Evolutionary conservation across 2,329 filamentous ascomycete genomes (phyloP).

Genomic region (Fusarium heterosporum): DNA sequence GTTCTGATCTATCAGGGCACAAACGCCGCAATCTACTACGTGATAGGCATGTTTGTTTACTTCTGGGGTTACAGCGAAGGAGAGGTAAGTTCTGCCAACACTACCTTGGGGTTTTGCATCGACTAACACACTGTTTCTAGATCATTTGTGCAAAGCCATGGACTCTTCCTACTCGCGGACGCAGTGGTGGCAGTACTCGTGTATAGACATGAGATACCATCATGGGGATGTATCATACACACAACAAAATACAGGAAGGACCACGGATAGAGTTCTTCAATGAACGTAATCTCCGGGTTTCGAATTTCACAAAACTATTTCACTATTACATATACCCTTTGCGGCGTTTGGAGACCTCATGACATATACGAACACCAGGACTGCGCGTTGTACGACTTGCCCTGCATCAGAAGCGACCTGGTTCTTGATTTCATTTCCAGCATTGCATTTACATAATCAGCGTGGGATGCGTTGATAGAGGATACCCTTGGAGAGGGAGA

Average conservation of each 20-base stretch:
- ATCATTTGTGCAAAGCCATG: slow-evolving; percentile 76
- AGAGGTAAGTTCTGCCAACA: slow-evolving; percentile 72
- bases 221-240: slow-evolving; percentile 33
- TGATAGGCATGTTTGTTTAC: slow-evolving; percentile 86
- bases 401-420: slow-evolving; percentile 11
- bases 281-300: slow-evolving; percentile 12
- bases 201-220: slow-evolving; percentile 28
- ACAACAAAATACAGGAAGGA: slow-evolving; percentile 22
- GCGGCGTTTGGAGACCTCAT: slow-evolving; percentile 35
- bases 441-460: slow-evolving; percentile 21
- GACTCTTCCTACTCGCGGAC: slow-evolving; percentile 71
- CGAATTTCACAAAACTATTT: slow-evolving; percentile 14
- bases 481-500: neutral
- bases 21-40: slow-evolving; percentile 91
- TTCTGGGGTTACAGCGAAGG: slow-evolving; percentile 98
- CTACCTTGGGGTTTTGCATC: neutral
- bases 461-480: slow-evolving; percentile 22
- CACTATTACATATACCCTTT: slow-evolving; percentile 31
- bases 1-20: slow-evolving; percentile 91
- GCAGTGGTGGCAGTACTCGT: slow-evolving; percentile 43
- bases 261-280: slow-evolving; percentile 6
- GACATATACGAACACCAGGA: slow-evolving; percentile 32
- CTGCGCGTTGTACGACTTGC: slow-evolving; percentile 4
- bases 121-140: slow-evolving; percentile 53
- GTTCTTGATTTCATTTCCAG: slow-evolving; percentile 15